Evolutionary conservation across 23 red algal genomes (phyloP), one percentile per base, ranked within the genome.

Genomic region (Chondrus crispus): DNA sequence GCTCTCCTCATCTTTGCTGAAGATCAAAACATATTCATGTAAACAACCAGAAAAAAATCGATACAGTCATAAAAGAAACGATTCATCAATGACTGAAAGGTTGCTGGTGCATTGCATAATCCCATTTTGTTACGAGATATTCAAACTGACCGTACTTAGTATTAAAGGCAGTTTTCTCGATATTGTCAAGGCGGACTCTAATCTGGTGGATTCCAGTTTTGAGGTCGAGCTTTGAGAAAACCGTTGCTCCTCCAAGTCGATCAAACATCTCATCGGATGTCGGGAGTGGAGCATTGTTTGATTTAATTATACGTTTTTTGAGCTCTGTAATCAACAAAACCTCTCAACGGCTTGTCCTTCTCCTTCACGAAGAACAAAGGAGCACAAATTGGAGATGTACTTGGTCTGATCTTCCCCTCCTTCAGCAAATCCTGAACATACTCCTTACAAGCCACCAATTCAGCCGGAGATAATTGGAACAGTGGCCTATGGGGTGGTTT

Each of bases 321-420:
- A n/a, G 13, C 32, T n/a, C 66, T 13, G 32, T 72, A 72, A 36
- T 72, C 66, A 13, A 72, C 66, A n/a, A 72, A 13, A 20, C 66
- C 66, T 29, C 66, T 13, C 19, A 72, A 36, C 13, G 66, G 12
- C 14, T 12, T 13, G 12, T 29, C 14, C n/a, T n/a, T 13, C 28
- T 72, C 66, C 66, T 36, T 72, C 66, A 72, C 66, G 32, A 72
- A 72, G 12, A 72, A 72, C 66, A 72, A 30, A 13, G 66, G 66
- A 72, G 66, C 14, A 14, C 66, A 13, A 29, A 20, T 20, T 29
- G 66, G 14, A n/a, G 66, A 72, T 36, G 12, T n/a, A 29, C 66
- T 72, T 29, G 13, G 66, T 13, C 66, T 13, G 28, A 72, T 72
- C 28, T 72, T 72, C 16, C 66, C 66, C 14, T 14, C 14, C 52